phyloP scores from a whole-genome alignment of 208 protist species.

The Angomonas deanei region DNA sequence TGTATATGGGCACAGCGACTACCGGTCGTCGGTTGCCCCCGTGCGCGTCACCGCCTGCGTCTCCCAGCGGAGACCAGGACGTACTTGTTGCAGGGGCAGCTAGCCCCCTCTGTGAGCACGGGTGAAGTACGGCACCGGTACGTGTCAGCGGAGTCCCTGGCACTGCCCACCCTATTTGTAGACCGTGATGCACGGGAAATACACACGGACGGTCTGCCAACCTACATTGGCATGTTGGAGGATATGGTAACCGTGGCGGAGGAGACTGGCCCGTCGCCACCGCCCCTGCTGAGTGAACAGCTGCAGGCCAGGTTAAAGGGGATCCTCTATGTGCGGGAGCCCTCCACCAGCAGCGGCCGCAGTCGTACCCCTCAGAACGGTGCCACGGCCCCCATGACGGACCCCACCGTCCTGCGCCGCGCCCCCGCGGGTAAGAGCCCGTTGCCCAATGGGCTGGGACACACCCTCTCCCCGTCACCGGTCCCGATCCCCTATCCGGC shows the following conservation, averaged over 20 bases:
- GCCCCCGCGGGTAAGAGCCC: background rate
- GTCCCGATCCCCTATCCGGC: background rate
- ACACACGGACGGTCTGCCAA: background rate
- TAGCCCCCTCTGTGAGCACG: background rate
- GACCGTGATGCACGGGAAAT: background rate
- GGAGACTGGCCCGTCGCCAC: background rate
- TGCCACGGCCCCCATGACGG: background rate
- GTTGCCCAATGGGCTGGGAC: background rate
- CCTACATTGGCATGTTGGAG: conserved; percentile 12
- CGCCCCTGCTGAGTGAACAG: conserved; percentile 1
- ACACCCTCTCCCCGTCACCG: background rate
- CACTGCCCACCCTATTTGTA: conserved; percentile 3
- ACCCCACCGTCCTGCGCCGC: background rate
- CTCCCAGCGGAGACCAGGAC: conserved; percentile 20
- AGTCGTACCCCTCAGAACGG: background rate
- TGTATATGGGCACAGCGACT: conserved; percentile 7
- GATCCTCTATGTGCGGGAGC: background rate
- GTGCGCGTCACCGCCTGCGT: conserved; percentile 16
- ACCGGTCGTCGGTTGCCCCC: conserved; percentile 4
- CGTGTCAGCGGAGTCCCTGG: background rate
- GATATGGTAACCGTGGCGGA: conserved; percentile 2
- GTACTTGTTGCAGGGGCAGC: background rate
- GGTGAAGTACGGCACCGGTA: background rate
- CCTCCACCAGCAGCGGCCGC: background rate
- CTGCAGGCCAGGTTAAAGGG: conserved; percentile 3